These are phyloP conservation scores for Persicaria maculosa DNA, from an alignment of 148 eudicot species.

Conservation along the genomic window DNA sequence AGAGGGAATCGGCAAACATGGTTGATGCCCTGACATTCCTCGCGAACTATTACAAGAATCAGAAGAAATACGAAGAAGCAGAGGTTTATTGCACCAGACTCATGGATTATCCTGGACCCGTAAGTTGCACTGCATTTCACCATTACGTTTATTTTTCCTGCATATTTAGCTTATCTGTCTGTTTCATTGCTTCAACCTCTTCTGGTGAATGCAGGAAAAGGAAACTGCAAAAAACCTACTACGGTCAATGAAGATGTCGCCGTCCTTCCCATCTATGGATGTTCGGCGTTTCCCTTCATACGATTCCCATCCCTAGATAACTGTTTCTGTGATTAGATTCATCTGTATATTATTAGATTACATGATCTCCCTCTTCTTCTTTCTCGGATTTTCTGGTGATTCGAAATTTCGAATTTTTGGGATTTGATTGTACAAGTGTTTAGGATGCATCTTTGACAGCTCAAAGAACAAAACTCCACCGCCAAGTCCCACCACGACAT, in stretches of 20 bases:
- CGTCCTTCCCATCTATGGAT: constrained; percentile 49
- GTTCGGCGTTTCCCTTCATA: constrained; percentile 55
- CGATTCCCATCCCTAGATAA: constrained; percentile 20
- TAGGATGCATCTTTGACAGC: constrained; percentile 5
- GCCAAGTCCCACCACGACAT: too few relatives aligned
- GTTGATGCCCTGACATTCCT: constrained; percentile 80
- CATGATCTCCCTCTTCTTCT: neutral
- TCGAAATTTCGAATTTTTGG: neutral
- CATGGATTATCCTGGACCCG: constrained; percentile 86
- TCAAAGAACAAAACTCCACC: neutral
- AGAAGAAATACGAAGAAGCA: constrained; percentile 80
- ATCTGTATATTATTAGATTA: constrained; percentile 9
- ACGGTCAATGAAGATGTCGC: constrained; percentile 65
- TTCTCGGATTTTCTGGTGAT: neutral
- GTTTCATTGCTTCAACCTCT: neutral
- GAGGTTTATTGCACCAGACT: constrained; percentile 87
- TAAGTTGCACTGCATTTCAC: constrained; percentile 29
- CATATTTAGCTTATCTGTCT: neutral
- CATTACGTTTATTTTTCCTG: neutral
- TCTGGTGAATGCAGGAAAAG: constrained; percentile 59
- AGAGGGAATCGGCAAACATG: constrained; percentile 84
- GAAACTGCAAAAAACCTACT: constrained; percentile 91
- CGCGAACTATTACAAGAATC: constrained; percentile 54
- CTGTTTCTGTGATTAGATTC: constrained; percentile 3
- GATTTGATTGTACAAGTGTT: neutral